Evolutionary conservation across 129 eudicot species (phyloP).

Genomic region (Flaveria sonorensis): DNA sequence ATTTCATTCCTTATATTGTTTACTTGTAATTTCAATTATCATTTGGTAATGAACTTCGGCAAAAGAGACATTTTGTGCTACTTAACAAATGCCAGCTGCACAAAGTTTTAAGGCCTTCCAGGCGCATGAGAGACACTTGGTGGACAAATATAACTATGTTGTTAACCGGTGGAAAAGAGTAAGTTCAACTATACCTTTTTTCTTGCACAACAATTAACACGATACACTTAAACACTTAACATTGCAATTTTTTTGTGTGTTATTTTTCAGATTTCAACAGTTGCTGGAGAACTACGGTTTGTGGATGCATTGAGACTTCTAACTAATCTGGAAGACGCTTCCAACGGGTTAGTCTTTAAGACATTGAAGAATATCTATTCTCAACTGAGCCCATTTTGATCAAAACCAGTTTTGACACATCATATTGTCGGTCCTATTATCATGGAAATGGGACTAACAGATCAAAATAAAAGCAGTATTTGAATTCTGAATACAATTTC

Average conservation of each 20-base stretch:
- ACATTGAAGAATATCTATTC: background rate
- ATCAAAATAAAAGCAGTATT: no score
- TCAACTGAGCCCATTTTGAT: background rate
- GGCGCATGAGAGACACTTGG: constrained; percentile 71
- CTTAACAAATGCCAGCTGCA: constrained; percentile 66
- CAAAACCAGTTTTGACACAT: no score
- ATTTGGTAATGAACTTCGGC: background rate
- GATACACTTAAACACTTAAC: background rate
- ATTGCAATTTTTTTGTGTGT: background rate
- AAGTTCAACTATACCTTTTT: constrained; percentile 32
- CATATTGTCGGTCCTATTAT: no score
- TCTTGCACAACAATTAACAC: constrained; percentile 8
- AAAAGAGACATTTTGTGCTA: constrained; percentile 30
- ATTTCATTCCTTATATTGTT: background rate
- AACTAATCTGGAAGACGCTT: constrained; percentile 73
- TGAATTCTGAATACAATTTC: no score
- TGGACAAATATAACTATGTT: constrained; percentile 85
- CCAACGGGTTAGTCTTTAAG: constrained; percentile 65
- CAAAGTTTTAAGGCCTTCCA: constrained; percentile 81
- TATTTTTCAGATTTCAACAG: constrained; percentile 68
- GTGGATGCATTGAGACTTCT: constrained; percentile 84
- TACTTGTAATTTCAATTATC: background rate
- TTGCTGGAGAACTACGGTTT: constrained; percentile 78
- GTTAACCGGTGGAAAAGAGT: constrained; percentile 93
- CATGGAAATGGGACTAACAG: no score